phyloP scores from a whole-genome alignment of 2,329 filamentous ascomycete species.

The Botrytis elliptica region DNA sequence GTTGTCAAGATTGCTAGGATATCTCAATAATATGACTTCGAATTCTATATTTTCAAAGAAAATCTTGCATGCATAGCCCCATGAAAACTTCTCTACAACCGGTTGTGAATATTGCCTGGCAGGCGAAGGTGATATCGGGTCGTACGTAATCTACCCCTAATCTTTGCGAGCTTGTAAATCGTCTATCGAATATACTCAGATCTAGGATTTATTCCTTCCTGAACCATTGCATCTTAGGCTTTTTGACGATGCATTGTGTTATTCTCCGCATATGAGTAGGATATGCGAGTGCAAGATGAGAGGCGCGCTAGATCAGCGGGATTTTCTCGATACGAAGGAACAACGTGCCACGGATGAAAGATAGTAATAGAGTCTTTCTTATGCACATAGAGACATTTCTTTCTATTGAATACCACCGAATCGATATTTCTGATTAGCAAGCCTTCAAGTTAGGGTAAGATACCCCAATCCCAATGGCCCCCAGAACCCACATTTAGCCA shows the following conservation, averaged over 20 bases:
- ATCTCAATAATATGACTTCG: background rate
- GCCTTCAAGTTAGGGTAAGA: background rate
- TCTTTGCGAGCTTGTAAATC: background rate
- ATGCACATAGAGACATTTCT: background rate
- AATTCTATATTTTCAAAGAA: rapidly evolving
- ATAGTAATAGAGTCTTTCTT: background rate
- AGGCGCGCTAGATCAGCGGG: background rate
- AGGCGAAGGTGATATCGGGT: background rate
- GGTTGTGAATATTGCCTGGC: background rate
- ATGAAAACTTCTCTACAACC: too few relatives aligned
- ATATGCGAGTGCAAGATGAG: background rate
- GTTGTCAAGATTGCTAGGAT: background rate
- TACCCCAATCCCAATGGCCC: background rate
- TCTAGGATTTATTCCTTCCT: background rate
- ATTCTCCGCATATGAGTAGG: rapidly evolving
- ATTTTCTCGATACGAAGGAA: background rate
- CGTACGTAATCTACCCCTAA: background rate
- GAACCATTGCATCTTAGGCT: background rate
- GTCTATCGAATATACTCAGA: background rate
- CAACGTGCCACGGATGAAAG: background rate
- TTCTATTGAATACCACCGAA: background rate
- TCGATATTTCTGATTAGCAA: background rate
- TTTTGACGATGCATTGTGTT: rapidly evolving
- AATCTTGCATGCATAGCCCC: background rate
- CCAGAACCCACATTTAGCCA: background rate